phyloP scores from a whole-genome alignment of 345 rosid genomes.

The rapeseed (Brassica napus) region DNA sequence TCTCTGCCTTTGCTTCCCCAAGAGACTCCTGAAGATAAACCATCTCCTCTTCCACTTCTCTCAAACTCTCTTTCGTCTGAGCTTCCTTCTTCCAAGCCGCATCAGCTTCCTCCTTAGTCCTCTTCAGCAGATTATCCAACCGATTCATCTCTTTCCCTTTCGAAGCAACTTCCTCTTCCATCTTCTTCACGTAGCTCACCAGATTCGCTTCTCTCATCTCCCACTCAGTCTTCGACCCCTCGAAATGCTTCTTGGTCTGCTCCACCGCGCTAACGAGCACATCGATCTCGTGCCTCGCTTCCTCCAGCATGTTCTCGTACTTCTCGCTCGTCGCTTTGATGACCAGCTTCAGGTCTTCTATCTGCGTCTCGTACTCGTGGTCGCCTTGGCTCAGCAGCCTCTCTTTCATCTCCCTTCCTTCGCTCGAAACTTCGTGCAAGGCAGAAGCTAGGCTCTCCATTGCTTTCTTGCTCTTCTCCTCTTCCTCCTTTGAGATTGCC shows the following conservation, averaged over 20 bases:
- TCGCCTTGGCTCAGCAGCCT: conserved; percentile 67
- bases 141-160: conserved; percentile 71
- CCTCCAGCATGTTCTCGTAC: conserved; percentile 74
- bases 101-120: conserved; percentile 71
- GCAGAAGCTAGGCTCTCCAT: conserved; percentile 97
- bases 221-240: conserved; percentile 69
- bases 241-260: conserved; percentile 59
- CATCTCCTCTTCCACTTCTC: conserved; percentile 85
- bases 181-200: conserved; percentile 55
- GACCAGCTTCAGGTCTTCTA: conserved; percentile 77
- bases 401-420: conserved; percentile 92
- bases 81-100: conserved; percentile 74
- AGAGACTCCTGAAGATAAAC: conserved; percentile 73
- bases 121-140: conserved; percentile 66
- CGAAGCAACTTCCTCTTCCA: conserved; percentile 68
- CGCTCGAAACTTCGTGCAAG: conserved; percentile 87
- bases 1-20: conserved; percentile 65
- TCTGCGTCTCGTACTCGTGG: conserved; percentile 73
- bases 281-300: conserved; percentile 70
- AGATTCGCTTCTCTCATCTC: conserved; percentile 70
- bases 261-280: conserved; percentile 50
- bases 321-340: conserved; percentile 77
- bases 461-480: conserved; percentile 95
- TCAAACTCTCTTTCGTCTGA: conserved; percentile 63
- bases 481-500: conserved; percentile 75